Evolutionary conservation across 495 filamentous ascomycete genomes (phyloP), one percentile per base, ranked within the genome.

Genomic region (Penicillium goetzii): DNA sequence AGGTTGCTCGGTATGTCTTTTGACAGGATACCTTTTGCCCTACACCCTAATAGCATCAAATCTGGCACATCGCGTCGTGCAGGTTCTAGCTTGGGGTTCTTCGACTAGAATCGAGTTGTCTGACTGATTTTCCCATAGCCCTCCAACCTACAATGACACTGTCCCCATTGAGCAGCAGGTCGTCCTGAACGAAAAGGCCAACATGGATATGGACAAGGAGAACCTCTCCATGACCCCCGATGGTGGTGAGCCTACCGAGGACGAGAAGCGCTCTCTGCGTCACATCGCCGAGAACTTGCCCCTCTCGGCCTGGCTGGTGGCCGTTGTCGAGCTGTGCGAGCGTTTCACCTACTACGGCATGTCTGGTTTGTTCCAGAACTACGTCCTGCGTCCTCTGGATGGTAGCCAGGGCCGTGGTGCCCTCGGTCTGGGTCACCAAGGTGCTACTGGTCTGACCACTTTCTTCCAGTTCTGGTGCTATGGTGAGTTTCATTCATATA

Each of bases 291-390:
- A 86, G 67, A 82, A 82, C 64, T 65, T 89, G 36, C 85, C 86
- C 10, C 34, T 76, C 62, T 81, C 81, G 7, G 82, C 85, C 54
- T 89, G 83, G 78, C 72, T 88, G 50, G 84, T 90, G 26, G 85
- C 84, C 5, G 57, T 87, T 41, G 82, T 89, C 58, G 88, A 90
- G 65, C 64, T 89, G 45, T 86, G 84, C 68, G 88, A 90, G 76
- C 84, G 88, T 60, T 89, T 89, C 71, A 83, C 85, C 62, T 90
- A 86, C 80, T 89, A 89, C 72, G 86, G 87, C 56, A 79, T 86
- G 73, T 75, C 72, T 28, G 78, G 78, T 60, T 34, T 80, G 65
- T 82, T 80, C 74, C 80, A 87, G 71, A 87, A 88, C 74, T 89
- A 89, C 63, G 78, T 88, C 63, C 71, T 80, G 54, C 83, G 80